Conservation (phyloP, 2,329 filamentous ascomycete genomes). For the Aspergillus costaricaensis region DNA sequence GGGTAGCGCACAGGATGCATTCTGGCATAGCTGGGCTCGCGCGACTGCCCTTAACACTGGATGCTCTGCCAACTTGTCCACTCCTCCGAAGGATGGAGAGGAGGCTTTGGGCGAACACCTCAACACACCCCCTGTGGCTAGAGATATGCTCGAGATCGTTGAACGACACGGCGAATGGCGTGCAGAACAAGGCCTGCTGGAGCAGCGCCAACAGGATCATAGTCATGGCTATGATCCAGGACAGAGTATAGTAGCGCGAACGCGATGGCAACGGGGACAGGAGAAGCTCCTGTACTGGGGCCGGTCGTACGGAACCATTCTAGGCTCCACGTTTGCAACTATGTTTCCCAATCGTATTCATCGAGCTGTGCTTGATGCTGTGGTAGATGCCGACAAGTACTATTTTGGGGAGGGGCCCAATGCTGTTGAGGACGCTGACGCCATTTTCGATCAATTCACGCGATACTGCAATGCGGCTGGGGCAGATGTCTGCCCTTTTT, state of each 20-base stretch:
- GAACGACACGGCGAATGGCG: constrained; percentile 45
- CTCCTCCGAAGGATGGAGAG: constrained; percentile 15
- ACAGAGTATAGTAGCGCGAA: constrained; percentile 27
- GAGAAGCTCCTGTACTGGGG: constrained; percentile 46
- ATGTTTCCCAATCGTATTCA: constrained; percentile 46
- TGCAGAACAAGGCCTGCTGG: constrained; percentile 32
- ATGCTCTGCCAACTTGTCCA: constrained; percentile 31
- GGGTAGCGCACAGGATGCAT: constrained; percentile 31
- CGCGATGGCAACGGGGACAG: constrained; percentile 30
- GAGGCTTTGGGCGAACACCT: constrained; percentile 35
- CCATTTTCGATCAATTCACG: constrained; percentile 37
- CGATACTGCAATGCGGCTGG: constrained; percentile 36
- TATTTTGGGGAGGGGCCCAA: constrained; percentile 30
- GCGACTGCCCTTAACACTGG: constrained; percentile 33
- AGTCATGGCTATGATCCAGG: constrained; percentile 21
- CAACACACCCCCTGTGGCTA: constrained; percentile 37
- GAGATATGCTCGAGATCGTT: constrained; percentile 40
- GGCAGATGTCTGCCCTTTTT: constrained; percentile 33
- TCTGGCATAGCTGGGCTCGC: constrained; percentile 38
- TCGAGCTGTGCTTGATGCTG: constrained; percentile 38
- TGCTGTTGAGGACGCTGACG: constrained; percentile 36
- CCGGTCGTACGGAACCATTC: constrained; percentile 49
- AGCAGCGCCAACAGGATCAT: constrained; percentile 22
- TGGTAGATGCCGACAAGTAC: constrained; percentile 41
- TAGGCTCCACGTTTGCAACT: constrained; percentile 50